Conservation (phyloP, 2,329 filamentous ascomycete genomes). For the Chalara sp. region DNA sequence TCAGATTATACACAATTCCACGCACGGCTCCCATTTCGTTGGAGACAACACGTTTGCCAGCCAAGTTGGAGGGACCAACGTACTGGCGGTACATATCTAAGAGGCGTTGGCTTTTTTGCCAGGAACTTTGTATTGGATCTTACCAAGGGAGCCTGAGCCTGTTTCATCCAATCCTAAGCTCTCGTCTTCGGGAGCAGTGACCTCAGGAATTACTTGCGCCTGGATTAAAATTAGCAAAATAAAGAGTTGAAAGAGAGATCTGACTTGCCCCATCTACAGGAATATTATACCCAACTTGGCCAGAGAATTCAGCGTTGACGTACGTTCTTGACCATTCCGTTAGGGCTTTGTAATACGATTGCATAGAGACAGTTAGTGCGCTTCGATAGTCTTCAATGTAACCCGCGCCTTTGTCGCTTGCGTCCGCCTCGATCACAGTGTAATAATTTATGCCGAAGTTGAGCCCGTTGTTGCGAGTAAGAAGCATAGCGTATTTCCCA, state of each 20-base stretch:
- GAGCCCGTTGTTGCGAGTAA: constrained; percentile 6
- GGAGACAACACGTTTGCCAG: constrained; percentile 32
- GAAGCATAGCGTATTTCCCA: constrained; percentile 27
- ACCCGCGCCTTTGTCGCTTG: constrained; percentile 5
- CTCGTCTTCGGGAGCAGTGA: constrained; percentile 36
- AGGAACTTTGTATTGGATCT: neutral
- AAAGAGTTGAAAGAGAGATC: neutral
- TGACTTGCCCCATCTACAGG: constrained; percentile 33
- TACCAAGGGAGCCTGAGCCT: constrained; percentile 20
- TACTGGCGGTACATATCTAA: constrained; percentile 34
- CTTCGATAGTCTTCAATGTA: constrained; percentile 10
- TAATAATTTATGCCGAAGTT: neutral
- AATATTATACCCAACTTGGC: constrained; percentile 34
- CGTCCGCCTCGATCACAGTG: constrained; percentile 1
- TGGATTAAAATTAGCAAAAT: neutral
- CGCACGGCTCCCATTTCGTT: constrained; percentile 30
- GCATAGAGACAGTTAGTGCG: too few species aligned
- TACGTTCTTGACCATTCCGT: constrained; percentile 25
- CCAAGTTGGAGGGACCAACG: constrained; percentile 31
- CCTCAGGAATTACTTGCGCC: constrained; percentile 27
- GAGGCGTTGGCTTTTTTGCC: too few species aligned
- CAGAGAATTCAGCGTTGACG: constrained; percentile 30
- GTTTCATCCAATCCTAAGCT: constrained; percentile 26
- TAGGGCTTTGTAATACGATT: constrained; percentile 25
- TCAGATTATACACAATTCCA: constrained; percentile 19